phyloP scores from a whole-genome alignment of 2,329 filamentous ascomycete genomes.

The Alternaria sp. region DNA sequence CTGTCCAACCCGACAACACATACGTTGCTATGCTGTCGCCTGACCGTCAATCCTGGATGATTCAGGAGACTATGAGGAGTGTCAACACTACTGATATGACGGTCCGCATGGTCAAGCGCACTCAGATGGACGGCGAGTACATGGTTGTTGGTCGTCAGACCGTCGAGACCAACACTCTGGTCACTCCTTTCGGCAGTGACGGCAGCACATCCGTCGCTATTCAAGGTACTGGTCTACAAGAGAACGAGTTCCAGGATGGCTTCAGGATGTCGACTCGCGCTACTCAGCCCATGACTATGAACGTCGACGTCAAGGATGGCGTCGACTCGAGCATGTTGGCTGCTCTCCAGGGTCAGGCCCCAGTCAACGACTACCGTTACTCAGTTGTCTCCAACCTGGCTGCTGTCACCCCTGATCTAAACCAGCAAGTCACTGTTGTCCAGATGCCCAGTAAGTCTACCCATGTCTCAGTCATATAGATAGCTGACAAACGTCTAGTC shows the following conservation, averaged over 20 bases:
- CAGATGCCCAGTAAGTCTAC: slow-evolving; percentile 47
- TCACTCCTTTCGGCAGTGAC: slow-evolving; percentile 45
- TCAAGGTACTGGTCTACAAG: slow-evolving; percentile 48
- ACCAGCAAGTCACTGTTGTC: slow-evolving; percentile 48
- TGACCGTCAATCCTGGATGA: slow-evolving; percentile 51
- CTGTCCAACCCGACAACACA: slow-evolving; percentile 47
- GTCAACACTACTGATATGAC: slow-evolving; percentile 51
- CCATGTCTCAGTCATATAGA: too few relatives aligned
- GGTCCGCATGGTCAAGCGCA: slow-evolving; percentile 48
- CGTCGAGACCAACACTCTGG: slow-evolving; percentile 44
- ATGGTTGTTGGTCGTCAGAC: slow-evolving; percentile 51
- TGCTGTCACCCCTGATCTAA: slow-evolving; percentile 45
- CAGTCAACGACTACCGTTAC: slow-evolving; percentile 50
- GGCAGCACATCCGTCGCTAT: slow-evolving; percentile 40
- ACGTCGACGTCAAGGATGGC: slow-evolving; percentile 48
- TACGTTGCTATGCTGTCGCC: slow-evolving; percentile 50
- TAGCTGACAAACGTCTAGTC: slow-evolving; percentile 35
- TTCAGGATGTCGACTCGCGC: slow-evolving; percentile 50
- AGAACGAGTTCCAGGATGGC: slow-evolving; percentile 51
- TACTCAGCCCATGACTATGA: slow-evolving; percentile 49
- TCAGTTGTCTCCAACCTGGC: slow-evolving; percentile 46
- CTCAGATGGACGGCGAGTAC: slow-evolving; percentile 49
- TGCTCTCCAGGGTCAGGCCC: slow-evolving; percentile 39
- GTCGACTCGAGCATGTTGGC: slow-evolving; percentile 46
- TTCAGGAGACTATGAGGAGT: slow-evolving; percentile 48